A percentile compares a stretch with the other conserved stretches of the same genome.
phyloP scores from a whole-genome alignment of 75 land plant genomes.

The Pseudotsuga menziesii region DNA sequence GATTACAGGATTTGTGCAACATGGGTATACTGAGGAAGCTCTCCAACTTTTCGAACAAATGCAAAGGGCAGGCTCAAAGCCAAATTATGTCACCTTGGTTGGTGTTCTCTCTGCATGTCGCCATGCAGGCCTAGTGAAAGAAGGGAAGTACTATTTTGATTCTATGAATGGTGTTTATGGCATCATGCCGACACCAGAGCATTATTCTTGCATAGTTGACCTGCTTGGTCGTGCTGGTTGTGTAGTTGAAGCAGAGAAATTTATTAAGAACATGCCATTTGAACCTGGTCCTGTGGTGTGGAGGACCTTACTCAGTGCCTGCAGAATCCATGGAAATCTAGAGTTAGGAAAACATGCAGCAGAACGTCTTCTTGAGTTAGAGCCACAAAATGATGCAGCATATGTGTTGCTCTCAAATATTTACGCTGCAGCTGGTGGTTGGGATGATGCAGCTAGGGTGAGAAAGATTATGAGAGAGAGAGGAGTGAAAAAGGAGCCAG shows the following conservation, averaged over 20 bases:
- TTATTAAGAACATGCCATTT: conserved; percentile 50
- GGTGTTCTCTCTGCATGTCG: conserved; percentile 15
- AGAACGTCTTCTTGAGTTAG: conserved; percentile 40
- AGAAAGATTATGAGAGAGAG: conserved; percentile 48
- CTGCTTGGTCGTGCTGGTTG: conserved; percentile 73
- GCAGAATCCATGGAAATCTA: conserved; percentile 47
- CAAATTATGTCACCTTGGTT: conserved; percentile 11
- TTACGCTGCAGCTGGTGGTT: conserved; percentile 56
- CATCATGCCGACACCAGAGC: conserved; percentile 58
- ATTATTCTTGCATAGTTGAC: conserved; percentile 76
- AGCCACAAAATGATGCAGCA: conserved; percentile 50
- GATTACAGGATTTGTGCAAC: conserved; percentile 1
- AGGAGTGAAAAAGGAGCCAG: conserved; percentile 55
- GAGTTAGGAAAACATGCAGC: conserved; percentile 61
- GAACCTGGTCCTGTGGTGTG: conserved; percentile 57
- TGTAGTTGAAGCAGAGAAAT: conserved; percentile 47
- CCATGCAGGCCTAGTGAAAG: conserved; percentile 60
- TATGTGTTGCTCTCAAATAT: conserved; percentile 55
- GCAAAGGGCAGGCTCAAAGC: conserved; percentile 1
- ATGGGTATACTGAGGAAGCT: conserved; percentile 7
- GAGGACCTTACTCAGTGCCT: conserved; percentile 63
- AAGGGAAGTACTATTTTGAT: conserved; percentile 47
- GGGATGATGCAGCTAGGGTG: conserved; percentile 43
- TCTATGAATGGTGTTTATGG: conserved; percentile 47
- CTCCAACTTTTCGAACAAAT: conserved; percentile 4